Conservation (phyloP, 768 basidiomycete species). For the Asterophora lycoperdoides region DNA sequence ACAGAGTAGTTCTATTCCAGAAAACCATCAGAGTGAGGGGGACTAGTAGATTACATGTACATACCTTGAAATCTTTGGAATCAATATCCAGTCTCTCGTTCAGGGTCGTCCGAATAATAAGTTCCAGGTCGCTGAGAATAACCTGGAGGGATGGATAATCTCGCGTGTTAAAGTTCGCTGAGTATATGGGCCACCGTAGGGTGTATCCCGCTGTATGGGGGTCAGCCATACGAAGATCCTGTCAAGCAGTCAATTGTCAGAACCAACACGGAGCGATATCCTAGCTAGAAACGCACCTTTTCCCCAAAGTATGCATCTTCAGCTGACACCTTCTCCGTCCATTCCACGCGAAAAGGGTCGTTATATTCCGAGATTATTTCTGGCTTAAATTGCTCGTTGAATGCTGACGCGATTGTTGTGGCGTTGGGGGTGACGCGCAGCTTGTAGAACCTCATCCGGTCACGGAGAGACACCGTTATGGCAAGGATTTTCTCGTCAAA, state of each 20-base stretch:
- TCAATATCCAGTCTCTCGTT: slow-evolving; percentile 54
- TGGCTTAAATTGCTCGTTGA: slow-evolving; percentile 80
- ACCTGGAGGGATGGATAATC: slow-evolving; percentile 72
- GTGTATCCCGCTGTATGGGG: slow-evolving; percentile 64
- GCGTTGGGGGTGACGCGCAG: slow-evolving; percentile 70
- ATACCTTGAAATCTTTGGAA: slow-evolving; percentile 55
- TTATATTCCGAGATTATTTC: slow-evolving; percentile 83
- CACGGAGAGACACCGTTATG: slow-evolving; percentile 67
- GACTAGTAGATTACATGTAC: slow-evolving; percentile 8
- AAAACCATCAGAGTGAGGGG: background rate
- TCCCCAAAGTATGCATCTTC: slow-evolving; percentile 68
- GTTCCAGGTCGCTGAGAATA: slow-evolving; percentile 74
- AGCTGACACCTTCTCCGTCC: slow-evolving; percentile 56
- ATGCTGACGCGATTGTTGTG: slow-evolving; percentile 64
- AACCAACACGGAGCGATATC: background rate
- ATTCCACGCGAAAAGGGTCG: slow-evolving; percentile 80
- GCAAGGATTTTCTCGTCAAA: slow-evolving; percentile 75
- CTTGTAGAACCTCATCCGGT: slow-evolving; percentile 85
- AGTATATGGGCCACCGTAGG: slow-evolving; percentile 79
- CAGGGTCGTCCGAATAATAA: slow-evolving; percentile 61
- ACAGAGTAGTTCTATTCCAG: slow-evolving; percentile 72
- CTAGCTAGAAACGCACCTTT: slow-evolving; percentile 37
- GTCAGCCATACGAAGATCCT: slow-evolving; percentile 71
- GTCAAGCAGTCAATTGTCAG: background rate
- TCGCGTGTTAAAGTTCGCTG: slow-evolving; percentile 76